A percentile compares a stretch with the other conserved stretches of the same genome.
phyloP scores from a whole-genome alignment of 1,284 basidiomycete genomes.

The Serendipita sp. region DNA sequence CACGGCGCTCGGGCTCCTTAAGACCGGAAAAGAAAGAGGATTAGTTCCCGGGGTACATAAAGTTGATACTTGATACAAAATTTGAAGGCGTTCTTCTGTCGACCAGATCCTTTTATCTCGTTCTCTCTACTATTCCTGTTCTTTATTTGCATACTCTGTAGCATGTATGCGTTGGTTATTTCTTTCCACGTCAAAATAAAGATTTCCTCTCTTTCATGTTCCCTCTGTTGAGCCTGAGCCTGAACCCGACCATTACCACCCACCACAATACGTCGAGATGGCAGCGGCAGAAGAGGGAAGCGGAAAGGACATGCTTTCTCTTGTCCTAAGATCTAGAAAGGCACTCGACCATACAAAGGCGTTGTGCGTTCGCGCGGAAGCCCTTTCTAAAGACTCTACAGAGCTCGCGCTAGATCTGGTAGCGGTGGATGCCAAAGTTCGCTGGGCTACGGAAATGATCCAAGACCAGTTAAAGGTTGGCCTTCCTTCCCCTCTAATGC shows the following conservation, averaged over 20 bases:
- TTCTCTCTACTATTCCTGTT: neutral
- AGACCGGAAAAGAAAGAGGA: slow-evolving; percentile 4
- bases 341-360: slow-evolving; percentile 61
- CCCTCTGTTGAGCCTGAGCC: no score
- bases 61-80: neutral
- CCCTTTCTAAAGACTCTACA: slow-evolving; percentile 44
- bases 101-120: neutral
- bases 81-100: neutral
- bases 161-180: neutral
- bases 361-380: slow-evolving; percentile 49
- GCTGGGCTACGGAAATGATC: slow-evolving; percentile 58
- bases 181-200: neutral
- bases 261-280: neutral
- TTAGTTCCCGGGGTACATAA: neutral
- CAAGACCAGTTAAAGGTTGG: slow-evolving; percentile 57
- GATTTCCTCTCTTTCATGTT: neutral
- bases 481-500: neutral
- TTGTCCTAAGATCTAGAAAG: slow-evolving; percentile 64
- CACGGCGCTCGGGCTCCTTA: neutral
- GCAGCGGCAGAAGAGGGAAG: neutral
- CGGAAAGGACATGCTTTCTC: slow-evolving; percentile 42
- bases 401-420: slow-evolving; percentile 52
- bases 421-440: slow-evolving; percentile 59
- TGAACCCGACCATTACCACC: no score
- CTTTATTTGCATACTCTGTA: neutral